Conservation (phyloP, 2,329 filamentous ascomycete genomes). For the Aspergillus sergii region DNA sequence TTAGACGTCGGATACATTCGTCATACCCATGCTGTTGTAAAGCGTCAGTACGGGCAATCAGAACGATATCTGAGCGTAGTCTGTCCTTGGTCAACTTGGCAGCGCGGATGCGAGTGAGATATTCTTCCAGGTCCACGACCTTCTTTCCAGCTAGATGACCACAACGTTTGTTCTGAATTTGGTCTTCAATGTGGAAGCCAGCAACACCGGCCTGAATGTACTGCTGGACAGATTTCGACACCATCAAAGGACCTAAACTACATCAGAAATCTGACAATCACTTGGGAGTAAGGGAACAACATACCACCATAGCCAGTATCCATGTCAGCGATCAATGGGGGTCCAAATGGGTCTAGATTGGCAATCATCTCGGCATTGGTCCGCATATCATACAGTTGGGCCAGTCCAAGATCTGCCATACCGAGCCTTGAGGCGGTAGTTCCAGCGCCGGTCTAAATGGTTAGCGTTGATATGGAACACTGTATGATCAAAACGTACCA, state of each 20-base stretch:
- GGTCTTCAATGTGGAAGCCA: slow-evolving; percentile 61
- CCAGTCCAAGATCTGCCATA: slow-evolving; percentile 64
- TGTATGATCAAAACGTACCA: slow-evolving; percentile 51
- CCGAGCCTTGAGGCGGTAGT: slow-evolving; percentile 64
- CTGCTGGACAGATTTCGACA: slow-evolving; percentile 51
- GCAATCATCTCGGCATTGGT: slow-evolving; percentile 68
- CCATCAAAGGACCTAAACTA: slow-evolving; percentile 43
- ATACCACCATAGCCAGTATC: slow-evolving; percentile 57
- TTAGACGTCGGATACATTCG: slow-evolving; percentile 41
- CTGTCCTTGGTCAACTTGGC: slow-evolving; percentile 38
- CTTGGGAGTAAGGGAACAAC: not conserved
- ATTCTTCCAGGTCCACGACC: slow-evolving; percentile 39
- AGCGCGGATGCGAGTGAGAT: slow-evolving; percentile 39
- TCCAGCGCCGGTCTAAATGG: slow-evolving; percentile 61
- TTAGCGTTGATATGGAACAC: not conserved
- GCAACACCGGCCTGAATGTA: slow-evolving; percentile 58
- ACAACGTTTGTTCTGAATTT: slow-evolving; percentile 50
- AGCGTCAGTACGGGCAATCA: slow-evolving; percentile 49
- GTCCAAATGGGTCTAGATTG: slow-evolving; percentile 53
- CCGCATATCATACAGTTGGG: slow-evolving; percentile 65
- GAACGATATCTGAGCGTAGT: slow-evolving; percentile 42
- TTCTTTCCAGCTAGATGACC: slow-evolving; percentile 45
- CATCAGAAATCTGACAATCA: no score
- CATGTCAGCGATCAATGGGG: slow-evolving; percentile 63
- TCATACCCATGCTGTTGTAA: slow-evolving; percentile 43